Evolutionary conservation across 768 basidiomycete species (phyloP), one percentile per base, ranked within the genome.

Genomic region (Pleurotus pulmonarius): DNA sequence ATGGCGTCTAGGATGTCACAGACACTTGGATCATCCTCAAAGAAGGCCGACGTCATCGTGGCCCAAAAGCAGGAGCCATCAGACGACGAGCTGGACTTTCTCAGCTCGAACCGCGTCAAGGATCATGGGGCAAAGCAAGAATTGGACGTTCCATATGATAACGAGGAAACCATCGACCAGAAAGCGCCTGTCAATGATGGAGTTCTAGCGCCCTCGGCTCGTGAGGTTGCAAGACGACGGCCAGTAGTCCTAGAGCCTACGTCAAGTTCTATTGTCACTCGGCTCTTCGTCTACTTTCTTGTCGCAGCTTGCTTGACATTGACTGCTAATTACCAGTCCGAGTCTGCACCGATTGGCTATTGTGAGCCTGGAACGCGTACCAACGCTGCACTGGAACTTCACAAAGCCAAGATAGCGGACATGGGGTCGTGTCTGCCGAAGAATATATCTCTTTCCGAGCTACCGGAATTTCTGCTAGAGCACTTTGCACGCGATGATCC

Each of bases 341-440:
- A 88, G 61, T 91, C 91, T 4, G 73, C 85, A 2, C 67, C 76
- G 9, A 84, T 94, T 61, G 92, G 92, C 4, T 94, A 83, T 69
- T 94, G 92, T 65, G 83, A 90, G 59, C 69, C 80, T 37, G 86
- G 82, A 16, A 81, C 68, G 56, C 72, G 75, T 60, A 87, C 84
- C 25, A 94, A 88, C 67, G 67, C 62, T 20, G 72, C 73, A 2
- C 69, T 92, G 49, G 81, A 82, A 56, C 71, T 68, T 12, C 61
- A 85, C 16, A 75, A 78, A 44, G 71, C 70, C 4, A 71, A 71
- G 43, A 70, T 80, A 54, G 64, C 70, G n/a, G 78, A 79, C 37
- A 70, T 80, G 12, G 77, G 81, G 47, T 71, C 73, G 45, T 90
- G 89, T 67, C 78, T 84, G 60, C 71, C 70, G 60, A 76, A 83